Percentiles rank a stretch among this genome's conserved stretches.
Conservation (phyloP, 2,329 filamentous ascomycete species). For the Pseudogymnoascus sp. region DNA sequence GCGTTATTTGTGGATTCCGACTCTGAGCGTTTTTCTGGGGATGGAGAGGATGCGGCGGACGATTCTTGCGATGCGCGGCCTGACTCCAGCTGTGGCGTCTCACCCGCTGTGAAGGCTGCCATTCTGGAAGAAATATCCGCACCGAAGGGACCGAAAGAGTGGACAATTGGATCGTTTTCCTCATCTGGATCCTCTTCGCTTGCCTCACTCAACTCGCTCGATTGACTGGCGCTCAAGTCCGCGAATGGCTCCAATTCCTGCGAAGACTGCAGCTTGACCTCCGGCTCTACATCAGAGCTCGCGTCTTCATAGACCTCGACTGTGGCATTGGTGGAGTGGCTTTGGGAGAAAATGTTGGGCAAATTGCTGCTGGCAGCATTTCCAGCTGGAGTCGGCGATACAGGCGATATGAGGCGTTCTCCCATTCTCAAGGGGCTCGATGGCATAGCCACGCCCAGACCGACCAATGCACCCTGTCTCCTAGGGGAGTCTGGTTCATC, state of each 20-base stretch:
- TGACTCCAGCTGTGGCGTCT: conserved; percentile 27
- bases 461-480: conserved; percentile 36
- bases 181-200: conserved; percentile 69
- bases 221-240: conserved; percentile 23
- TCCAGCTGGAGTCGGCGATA: conserved; percentile 55
- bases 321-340: conserved; percentile 29
- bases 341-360: conserved; percentile 31
- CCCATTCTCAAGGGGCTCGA: conserved; percentile 49
- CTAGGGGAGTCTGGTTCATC: conserved; percentile 46
- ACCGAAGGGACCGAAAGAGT: conserved; percentile 86
- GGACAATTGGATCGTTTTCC: conserved; percentile 88
- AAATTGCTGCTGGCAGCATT: conserved; percentile 17
- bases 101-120: conserved; percentile 61
- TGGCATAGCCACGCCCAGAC: conserved; percentile 38
- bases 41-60: conserved; percentile 18
- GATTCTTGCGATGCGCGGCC: conserved; percentile 17
- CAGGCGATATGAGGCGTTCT: conserved; percentile 61
- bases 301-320: conserved; percentile 70
- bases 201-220: conserved; percentile 47
- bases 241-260: conserved; percentile 14
- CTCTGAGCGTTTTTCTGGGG: conserved; percentile 17
- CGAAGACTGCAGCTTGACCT: conserved; percentile 16
- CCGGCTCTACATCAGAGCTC: conserved; percentile 44
- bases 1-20: conserved; percentile 31
- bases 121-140: conserved; percentile 76